These are phyloP conservation scores for Tolypocladium capitatum DNA, from an alignment of 2,329 filamentous ascomycete genomes.

Conservation along the genomic window DNA sequence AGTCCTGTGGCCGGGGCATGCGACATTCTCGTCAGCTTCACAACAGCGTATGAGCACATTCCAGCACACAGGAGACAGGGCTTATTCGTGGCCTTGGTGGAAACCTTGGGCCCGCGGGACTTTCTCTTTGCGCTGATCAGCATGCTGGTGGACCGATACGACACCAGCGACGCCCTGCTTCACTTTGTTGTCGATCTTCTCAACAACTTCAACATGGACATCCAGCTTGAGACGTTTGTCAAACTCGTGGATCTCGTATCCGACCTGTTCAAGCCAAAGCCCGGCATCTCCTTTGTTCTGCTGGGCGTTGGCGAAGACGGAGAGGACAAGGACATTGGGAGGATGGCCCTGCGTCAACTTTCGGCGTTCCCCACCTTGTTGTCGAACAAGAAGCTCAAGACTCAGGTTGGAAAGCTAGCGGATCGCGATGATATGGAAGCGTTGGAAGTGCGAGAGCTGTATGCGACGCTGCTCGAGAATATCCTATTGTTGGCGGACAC, in stretches of 20 bases:
- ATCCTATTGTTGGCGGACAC: slow-evolving; percentile 53
- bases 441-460: slow-evolving; percentile 53
- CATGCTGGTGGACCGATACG: slow-evolving; percentile 84
- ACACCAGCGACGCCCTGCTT: slow-evolving; percentile 57
- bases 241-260: slow-evolving; percentile 63
- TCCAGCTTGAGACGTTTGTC: slow-evolving; percentile 66
- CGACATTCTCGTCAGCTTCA: slow-evolving; percentile 88
- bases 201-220: slow-evolving; percentile 55
- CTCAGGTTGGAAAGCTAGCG: slow-evolving; percentile 42
- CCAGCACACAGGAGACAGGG: slow-evolving; percentile 71
- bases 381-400: slow-evolving; percentile 41
- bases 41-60: slow-evolving; percentile 91
- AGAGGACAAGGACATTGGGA: slow-evolving; percentile 33
- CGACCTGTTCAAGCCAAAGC: slow-evolving; percentile 65
- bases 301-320: slow-evolving; percentile 43
- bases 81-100: slow-evolving; percentile 72
- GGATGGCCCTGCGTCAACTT: slow-evolving; percentile 40
- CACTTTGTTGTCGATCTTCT: slow-evolving; percentile 66
- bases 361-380: slow-evolving; percentile 44
- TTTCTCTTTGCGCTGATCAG: slow-evolving; percentile 79
- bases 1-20: slow-evolving; percentile 69
- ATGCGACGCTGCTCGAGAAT: slow-evolving; percentile 54
- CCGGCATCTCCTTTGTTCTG: slow-evolving; percentile 57
- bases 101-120: slow-evolving; percentile 73
- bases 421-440: slow-evolving; percentile 52